phyloP scores from a whole-genome alignment of 495 filamentous ascomycete species.

The Parathielavia appendiculata region DNA sequence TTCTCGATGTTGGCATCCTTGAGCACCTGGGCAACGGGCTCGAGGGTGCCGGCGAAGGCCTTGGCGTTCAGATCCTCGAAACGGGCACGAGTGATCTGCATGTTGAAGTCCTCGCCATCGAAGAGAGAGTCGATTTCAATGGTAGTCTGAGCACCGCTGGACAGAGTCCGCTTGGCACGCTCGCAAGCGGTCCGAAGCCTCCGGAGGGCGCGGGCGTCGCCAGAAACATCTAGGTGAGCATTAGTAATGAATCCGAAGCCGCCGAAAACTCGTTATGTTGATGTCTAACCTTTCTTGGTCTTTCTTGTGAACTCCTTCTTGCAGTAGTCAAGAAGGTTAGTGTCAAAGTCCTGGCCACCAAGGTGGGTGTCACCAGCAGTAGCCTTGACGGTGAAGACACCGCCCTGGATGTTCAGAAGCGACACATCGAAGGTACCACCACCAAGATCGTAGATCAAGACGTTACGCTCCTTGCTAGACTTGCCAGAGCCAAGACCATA shows the following conservation, averaged over 20 bases:
- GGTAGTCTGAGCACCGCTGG: slow-evolving; percentile 92
- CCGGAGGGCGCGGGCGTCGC: slow-evolving; percentile 93
- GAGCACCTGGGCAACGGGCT: slow-evolving; percentile 97
- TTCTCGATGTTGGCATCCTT: slow-evolving; percentile 95
- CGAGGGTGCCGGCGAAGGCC: slow-evolving; percentile 92
- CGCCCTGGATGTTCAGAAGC: slow-evolving; percentile 95
- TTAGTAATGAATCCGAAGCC: too few species aligned
- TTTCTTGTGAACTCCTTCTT: slow-evolving; percentile 89
- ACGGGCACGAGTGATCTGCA: slow-evolving; percentile 97
- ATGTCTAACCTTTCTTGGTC: slow-evolving; percentile 77
- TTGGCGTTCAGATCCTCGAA: slow-evolving; percentile 99
- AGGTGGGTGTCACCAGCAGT: slow-evolving; percentile 98
- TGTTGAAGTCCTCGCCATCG: slow-evolving; percentile 97
- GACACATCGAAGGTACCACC: slow-evolving; percentile 99
- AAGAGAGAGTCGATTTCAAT: slow-evolving; percentile 99
- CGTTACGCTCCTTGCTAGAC: slow-evolving; percentile 92
- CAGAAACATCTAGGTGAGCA: too few species aligned
- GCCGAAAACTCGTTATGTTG: too few species aligned
- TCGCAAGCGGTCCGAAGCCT: slow-evolving; percentile 98
- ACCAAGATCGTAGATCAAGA: slow-evolving; percentile 98
- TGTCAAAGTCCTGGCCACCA: slow-evolving; percentile 99
- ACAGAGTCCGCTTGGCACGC: slow-evolving; percentile 97
- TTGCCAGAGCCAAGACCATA: slow-evolving; percentile 95
- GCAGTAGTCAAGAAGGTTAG: slow-evolving; percentile 94
- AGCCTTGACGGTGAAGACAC: slow-evolving; percentile 98